Base-by-base conservation (phyloP, 164 flowering plant species). In the Annona cherimola region DNA sequence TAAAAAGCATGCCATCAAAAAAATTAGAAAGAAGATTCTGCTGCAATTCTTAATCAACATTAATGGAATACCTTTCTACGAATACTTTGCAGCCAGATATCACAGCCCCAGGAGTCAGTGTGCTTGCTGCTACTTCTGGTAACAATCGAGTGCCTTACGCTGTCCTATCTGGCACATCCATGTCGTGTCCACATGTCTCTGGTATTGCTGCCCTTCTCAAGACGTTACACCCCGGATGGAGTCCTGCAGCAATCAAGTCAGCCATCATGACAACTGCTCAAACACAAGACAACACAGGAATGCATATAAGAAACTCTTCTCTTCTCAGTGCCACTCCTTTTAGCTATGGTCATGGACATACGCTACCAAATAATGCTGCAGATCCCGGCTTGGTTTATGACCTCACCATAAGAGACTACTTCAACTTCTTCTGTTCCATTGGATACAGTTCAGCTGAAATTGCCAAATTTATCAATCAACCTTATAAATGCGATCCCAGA, bases 181-280 rank as follows among this genome's bases (percentile, higher is more conserved):
- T 89, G 94, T 84, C 94, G 11, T 86, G 90, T 69, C 94, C 94
- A 63, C 94, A 89, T 77, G 80, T 88, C 62, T 76, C 94, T 7
- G 94, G 92, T 46, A 66, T 89, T 14, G 88, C 64, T n/a, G 94
- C 89, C 45, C 89, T 89, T 9, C 80, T 89, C 20, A 88, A 80
- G 72, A 77, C 87, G 1, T 82, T 84, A 14, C 72, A 89, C 68
- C 92, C 90, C 1, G 5, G 73, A 59, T 89, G 94, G 94, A 88
- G 94, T 71, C 94, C 91, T 40, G 83, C 93, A 4, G 93, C 93
- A 2, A 85, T 89, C n/a, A 79, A 59, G 74, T 89, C 91, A 6
- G 91, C 93, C 18, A 88, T 89, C 68, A 89, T 86, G 87, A 88
- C 92, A 20, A 85, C 85, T 0, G 84, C 90, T 0, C 78, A 76